These are phyloP conservation scores for Ceratobasidium sp. DNA, from an alignment of 1,284 basidiomycete genomes.

Conservation along the genomic window DNA sequence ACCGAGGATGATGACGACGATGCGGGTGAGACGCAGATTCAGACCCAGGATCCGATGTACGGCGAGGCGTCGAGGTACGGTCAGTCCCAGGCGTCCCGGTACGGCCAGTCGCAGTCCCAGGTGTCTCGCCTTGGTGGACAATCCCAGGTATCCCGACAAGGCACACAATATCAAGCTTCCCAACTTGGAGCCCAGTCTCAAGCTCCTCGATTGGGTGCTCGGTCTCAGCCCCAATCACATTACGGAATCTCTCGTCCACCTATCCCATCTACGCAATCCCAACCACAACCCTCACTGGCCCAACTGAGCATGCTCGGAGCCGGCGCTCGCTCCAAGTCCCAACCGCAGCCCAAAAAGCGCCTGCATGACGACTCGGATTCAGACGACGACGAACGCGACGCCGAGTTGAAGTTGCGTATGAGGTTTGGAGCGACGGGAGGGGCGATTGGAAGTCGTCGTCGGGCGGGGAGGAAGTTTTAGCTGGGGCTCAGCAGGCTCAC, in stretches of 20 bases:
- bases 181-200: no score
- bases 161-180: no score
- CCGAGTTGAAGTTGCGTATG: not conserved
- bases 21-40: not conserved
- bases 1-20: slow-evolving; percentile 27
- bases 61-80: no score
- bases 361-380: not conserved
- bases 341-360: not conserved
- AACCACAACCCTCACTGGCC: not conserved
- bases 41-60: not conserved
- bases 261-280: not conserved
- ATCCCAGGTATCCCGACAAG: not conserved
- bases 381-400: slow-evolving; percentile 8
- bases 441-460: not conserved
- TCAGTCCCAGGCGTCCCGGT: not conserved
- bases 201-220: no score
- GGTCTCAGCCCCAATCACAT: slow-evolving; percentile 13
- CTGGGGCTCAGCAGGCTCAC: no score
- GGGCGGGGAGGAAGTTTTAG: slow-evolving; percentile 9
- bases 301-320: not conserved
- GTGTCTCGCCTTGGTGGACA: no score
- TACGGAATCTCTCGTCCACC: no score
- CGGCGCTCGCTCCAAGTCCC: not conserved
- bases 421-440: slow-evolving; percentile 11
- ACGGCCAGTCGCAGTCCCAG: not conserved